Conservation (phyloP, 2,329 filamentous ascomycete genomes). For the Monilinia fructigena region DNA sequence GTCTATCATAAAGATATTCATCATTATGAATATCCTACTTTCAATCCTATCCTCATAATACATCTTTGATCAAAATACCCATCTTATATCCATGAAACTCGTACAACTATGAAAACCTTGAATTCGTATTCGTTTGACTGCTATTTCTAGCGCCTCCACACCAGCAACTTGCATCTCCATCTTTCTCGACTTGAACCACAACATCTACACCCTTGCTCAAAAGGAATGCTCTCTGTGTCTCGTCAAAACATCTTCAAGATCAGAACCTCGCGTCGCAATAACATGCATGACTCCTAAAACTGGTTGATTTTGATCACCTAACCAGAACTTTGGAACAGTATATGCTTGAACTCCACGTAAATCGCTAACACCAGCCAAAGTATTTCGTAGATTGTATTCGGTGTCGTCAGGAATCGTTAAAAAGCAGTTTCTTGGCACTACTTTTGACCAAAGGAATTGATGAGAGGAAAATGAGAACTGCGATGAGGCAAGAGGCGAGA, state of each 20-base stretch:
- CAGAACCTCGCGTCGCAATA: constrained; percentile 67
- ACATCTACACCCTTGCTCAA: constrained; percentile 72
- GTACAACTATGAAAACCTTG: constrained; percentile 20
- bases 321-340: constrained; percentile 86
- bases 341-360: constrained; percentile 84
- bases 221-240: constrained; percentile 72
- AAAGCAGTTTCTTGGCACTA: constrained; percentile 76
- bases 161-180: constrained; percentile 69
- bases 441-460: constrained; percentile 84
- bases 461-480: constrained; percentile 87
- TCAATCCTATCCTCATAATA: no score
- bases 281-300: constrained; percentile 86
- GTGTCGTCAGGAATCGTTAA: constrained; percentile 80
- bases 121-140: constrained; percentile 15
- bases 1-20: no score
- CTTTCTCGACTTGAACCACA: constrained; percentile 82
- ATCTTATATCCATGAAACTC: neutral
- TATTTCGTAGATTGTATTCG: constrained; percentile 86
- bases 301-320: constrained; percentile 65
- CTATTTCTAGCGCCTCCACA: constrained; percentile 44
- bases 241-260: constrained; percentile 79
- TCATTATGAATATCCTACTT: no score
- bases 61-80: no score
- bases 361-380: constrained; percentile 76
- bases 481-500: constrained; percentile 89